These are phyloP conservation scores for Venturia oleaginea DNA, from an alignment of 2,329 filamentous ascomycete species.

Conservation along the genomic window DNA sequence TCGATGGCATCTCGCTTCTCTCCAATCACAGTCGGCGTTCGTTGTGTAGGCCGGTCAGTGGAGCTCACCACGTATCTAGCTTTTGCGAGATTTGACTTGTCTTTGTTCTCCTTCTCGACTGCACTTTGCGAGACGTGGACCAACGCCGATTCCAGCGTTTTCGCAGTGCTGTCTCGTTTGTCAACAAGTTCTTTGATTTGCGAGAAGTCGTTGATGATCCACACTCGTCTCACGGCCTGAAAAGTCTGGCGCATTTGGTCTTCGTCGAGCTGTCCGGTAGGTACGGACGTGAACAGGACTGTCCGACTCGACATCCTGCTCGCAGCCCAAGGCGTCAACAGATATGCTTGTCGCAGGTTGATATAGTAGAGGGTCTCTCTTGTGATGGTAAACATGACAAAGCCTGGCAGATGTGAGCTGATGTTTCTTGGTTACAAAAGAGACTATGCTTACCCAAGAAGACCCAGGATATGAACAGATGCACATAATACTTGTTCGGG, in stretches of 20 bases:
- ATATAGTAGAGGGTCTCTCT: constrained; percentile 87
- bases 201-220: constrained; percentile 70
- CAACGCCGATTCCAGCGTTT: constrained; percentile 79
- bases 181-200: constrained; percentile 73
- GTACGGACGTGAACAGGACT: constrained; percentile 62
- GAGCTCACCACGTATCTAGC: constrained; percentile 57
- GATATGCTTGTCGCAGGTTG: constrained; percentile 85
- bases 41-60: constrained; percentile 59
- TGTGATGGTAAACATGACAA: constrained; percentile 80
- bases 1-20: constrained; percentile 89
- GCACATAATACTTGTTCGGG: constrained; percentile 64
- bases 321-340: constrained; percentile 74
- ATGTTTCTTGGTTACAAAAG: not conserved
- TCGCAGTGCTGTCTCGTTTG: constrained; percentile 68
- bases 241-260: constrained; percentile 28
- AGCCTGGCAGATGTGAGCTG: constrained; percentile 36
- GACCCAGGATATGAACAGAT: constrained; percentile 67
- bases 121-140: constrained; percentile 73
- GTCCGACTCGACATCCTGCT: constrained; percentile 83
- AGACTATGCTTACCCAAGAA: constrained; percentile 51
- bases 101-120: constrained; percentile 62
- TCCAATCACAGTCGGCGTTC: constrained; percentile 59
- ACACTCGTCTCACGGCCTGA: constrained; percentile 39
- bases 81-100: constrained; percentile 32
- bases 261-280: constrained; percentile 31